Evolutionary conservation across 345 rosid genomes (phyloP).

Genomic region (Melaleuca quinquenervia): DNA sequence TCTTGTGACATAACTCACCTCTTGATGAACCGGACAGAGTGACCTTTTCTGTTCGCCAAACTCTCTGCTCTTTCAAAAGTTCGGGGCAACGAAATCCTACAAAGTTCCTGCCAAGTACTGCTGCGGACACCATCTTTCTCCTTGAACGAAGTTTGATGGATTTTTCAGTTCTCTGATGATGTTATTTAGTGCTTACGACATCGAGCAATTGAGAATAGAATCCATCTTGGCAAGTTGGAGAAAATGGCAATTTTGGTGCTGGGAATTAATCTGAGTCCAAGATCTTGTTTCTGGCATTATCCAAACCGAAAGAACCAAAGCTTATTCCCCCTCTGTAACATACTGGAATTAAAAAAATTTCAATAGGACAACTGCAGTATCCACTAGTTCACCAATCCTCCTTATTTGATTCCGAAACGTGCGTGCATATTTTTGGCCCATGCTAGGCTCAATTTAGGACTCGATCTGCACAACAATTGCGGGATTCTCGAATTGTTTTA

Average conservation of each 20-base stretch:
- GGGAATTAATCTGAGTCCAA: too few relatives aligned
- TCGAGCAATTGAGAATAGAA: background rate
- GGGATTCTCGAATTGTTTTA: background rate
- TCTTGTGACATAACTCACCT: background rate
- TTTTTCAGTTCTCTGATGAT: background rate
- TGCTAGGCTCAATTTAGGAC: background rate
- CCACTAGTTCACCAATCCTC: background rate
- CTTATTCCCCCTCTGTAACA: background rate
- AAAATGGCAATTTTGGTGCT: background rate
- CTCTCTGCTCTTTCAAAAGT: background rate
- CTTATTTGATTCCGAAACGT: background rate
- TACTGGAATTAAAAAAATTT: background rate
- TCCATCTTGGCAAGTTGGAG: background rate
- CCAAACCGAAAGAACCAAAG: background rate
- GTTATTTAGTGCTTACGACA: background rate
- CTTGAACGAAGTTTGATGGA: background rate
- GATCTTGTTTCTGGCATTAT: background rate
- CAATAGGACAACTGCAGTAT: background rate
- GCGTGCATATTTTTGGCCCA: background rate
- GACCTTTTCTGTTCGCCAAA: background rate
- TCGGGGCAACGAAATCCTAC: background rate
- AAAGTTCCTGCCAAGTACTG: background rate
- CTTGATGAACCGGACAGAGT: background rate
- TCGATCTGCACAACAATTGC: background rate
- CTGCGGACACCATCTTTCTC: background rate